These are phyloP conservation scores for Paulownia fortunei DNA, from an alignment of 257 asterid genomes.

Conservation along the genomic window DNA sequence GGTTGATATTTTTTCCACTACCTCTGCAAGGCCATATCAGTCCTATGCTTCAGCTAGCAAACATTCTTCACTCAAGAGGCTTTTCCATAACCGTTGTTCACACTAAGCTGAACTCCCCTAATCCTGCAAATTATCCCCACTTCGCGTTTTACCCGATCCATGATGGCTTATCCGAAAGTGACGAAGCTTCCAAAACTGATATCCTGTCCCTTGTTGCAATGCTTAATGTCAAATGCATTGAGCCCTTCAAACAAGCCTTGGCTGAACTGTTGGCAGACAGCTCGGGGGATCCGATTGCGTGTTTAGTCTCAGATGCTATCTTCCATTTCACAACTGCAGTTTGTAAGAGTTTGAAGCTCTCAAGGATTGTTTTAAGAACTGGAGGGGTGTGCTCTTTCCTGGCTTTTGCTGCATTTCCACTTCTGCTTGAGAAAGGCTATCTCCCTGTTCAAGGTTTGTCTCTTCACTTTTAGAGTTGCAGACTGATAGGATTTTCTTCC, in stretches of 20 bases:
- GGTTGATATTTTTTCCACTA: slow-evolving; percentile 42
- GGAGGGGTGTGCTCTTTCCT: slow-evolving; percentile 31
- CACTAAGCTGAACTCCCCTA: slow-evolving; percentile 48
- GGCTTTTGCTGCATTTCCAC: slow-evolving; percentile 36
- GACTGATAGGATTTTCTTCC: background rate
- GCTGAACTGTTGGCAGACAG: slow-evolving; percentile 11
- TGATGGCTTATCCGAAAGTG: slow-evolving; percentile 28
- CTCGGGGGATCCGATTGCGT: slow-evolving; percentile 22
- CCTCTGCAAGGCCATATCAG: slow-evolving; percentile 59
- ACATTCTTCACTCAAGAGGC: slow-evolving; percentile 49
- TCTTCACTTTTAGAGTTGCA: background rate
- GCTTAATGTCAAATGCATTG: slow-evolving; percentile 28
- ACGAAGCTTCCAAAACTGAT: background rate
- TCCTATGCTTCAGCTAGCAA: slow-evolving; percentile 57
- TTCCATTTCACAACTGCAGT: slow-evolving; percentile 28
- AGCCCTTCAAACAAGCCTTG: slow-evolving; percentile 30
- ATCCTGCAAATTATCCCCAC: slow-evolving; percentile 48
- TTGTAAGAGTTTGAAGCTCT: slow-evolving; percentile 42
- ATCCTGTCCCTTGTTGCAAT: slow-evolving; percentile 14
- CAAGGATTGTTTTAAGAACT: slow-evolving; percentile 48
- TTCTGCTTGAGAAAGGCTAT: slow-evolving; percentile 28
- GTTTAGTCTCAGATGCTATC: slow-evolving; percentile 34
- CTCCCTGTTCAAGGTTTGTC: slow-evolving; percentile 35
- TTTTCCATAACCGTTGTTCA: slow-evolving; percentile 48
- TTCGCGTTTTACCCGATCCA: slow-evolving; percentile 37